These are phyloP conservation scores for Dalbergia cochinchinensis DNA, from an alignment of 306 rosid genomes.

Conservation along the genomic window DNA sequence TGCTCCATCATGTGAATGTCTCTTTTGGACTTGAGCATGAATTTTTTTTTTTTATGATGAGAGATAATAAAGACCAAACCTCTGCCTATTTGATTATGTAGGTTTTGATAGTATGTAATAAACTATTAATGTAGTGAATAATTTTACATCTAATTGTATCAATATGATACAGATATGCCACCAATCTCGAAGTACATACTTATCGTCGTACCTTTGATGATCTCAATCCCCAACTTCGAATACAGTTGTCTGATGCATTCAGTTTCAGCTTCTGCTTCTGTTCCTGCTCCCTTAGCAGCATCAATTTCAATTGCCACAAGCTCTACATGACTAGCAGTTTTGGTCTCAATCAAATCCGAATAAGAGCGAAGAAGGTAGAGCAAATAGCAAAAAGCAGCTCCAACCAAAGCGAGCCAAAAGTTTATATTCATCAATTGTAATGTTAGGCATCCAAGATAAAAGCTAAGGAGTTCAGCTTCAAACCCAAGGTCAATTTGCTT, in stretches of 20 bases:
- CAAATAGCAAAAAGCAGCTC: not conserved
- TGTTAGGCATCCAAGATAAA: not conserved
- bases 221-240: not conserved
- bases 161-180: too few relatives aligned
- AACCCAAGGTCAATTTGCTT: conserved; percentile 16
- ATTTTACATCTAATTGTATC: too few relatives aligned
- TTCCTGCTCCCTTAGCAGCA: not conserved
- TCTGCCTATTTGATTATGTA: too few relatives aligned
- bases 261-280: not conserved
- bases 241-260: not conserved
- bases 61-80: too few relatives aligned
- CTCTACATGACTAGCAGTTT: not conserved
- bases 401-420: not conserved
- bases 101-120: too few relatives aligned
- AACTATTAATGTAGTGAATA: too few relatives aligned
- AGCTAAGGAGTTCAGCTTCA: not conserved
- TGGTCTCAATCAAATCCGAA: not conserved
- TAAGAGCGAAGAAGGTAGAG: not conserved
- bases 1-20: too few relatives aligned
- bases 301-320: conserved; percentile 4
- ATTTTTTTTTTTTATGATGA: too few relatives aligned
- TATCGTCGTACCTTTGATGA: not conserved
- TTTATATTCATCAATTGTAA: conserved; percentile 1
- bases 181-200: too few relatives aligned
- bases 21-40: too few relatives aligned